Conservation (phyloP, 2,329 filamentous ascomycete genomes). For the Tolypocladium guangdongense region DNA sequence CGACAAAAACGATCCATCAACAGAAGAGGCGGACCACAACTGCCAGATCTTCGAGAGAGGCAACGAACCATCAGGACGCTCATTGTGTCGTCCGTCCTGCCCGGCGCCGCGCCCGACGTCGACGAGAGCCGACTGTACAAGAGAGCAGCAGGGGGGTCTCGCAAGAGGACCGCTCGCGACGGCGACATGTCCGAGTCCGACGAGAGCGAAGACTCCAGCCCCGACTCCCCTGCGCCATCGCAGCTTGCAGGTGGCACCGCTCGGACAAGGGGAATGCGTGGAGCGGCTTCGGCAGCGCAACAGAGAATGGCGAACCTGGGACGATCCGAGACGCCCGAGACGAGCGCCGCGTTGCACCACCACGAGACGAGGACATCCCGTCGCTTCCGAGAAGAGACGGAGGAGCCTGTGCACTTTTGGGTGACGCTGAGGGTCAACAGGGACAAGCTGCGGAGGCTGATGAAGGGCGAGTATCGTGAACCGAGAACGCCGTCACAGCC, state of each 20-base stretch:
- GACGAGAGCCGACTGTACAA: slow-evolving; percentile 87
- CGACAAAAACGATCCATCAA: slow-evolving; percentile 94
- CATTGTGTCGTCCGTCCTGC: slow-evolving; percentile 84
- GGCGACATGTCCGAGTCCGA: slow-evolving; percentile 80
- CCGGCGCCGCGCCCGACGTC: slow-evolving; percentile 67
- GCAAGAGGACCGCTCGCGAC: slow-evolving; percentile 43
- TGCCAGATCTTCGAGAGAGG: slow-evolving; percentile 93
- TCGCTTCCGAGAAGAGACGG: slow-evolving; percentile 65
- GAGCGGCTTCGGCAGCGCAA: slow-evolving; percentile 76
- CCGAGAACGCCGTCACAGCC: slow-evolving; percentile 23
- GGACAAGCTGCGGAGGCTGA: slow-evolving; percentile 58
- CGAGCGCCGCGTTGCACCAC: slow-evolving; percentile 46
- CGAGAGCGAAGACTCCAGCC: slow-evolving; percentile 78
- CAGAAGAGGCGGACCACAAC: slow-evolving; percentile 76
- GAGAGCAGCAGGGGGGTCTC: slow-evolving; percentile 50
- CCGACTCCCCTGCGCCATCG: slow-evolving; percentile 74
- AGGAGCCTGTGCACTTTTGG: slow-evolving; percentile 57
- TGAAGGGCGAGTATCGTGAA: slow-evolving; percentile 42
- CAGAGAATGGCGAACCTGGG: slow-evolving; percentile 74
- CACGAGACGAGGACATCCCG: slow-evolving; percentile 63
- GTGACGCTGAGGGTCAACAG: slow-evolving; percentile 66
- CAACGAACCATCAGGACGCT: slow-evolving; percentile 88
- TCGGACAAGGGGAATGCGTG: slow-evolving; percentile 78
- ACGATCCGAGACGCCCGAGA: slow-evolving; percentile 84
- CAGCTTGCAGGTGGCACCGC: slow-evolving; percentile 65